Percentiles rank a stretch among this genome's conserved stretches.
phyloP scores from a whole-genome alignment of 176 grass and related monocot species.

The Saccharum spontaneum region DNA sequence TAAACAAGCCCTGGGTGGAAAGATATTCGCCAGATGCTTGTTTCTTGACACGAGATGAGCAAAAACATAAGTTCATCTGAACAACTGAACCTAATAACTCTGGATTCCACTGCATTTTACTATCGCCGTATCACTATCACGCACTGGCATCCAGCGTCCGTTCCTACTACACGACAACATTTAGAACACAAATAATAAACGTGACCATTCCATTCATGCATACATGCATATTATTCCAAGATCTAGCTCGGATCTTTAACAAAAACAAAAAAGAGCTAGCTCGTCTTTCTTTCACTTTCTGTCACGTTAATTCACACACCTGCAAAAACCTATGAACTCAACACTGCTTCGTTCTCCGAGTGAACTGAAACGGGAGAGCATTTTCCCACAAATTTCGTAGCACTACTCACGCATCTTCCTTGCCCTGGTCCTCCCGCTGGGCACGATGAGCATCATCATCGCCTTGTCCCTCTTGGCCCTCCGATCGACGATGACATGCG shows the following conservation, averaged over 20 bases:
- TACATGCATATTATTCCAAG: background rate
- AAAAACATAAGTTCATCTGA: background rate
- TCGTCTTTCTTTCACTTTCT: background rate
- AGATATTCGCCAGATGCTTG: background rate
- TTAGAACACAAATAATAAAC: background rate
- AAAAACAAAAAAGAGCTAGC: background rate
- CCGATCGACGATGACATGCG: constrained; percentile 41
- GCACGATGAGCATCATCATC: constrained; percentile 28
- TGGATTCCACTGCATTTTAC: background rate
- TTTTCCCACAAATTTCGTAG: background rate
- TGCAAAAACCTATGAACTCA: constrained; percentile 1
- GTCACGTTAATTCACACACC: background rate
- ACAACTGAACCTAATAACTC: background rate
- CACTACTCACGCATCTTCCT: constrained; percentile 1
- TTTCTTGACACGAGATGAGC: background rate
- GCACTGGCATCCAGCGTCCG: too few relatives aligned
- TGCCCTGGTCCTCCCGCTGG: constrained; percentile 11
- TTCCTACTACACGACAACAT: background rate
- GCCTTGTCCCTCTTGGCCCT: constrained; percentile 31
- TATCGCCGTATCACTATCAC: background rate
- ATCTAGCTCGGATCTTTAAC: background rate
- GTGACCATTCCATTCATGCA: background rate
- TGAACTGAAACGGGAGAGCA: background rate
- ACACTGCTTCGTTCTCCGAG: background rate
- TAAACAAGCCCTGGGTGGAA: too few relatives aligned